These are phyloP conservation scores for Diaporthe capsici DNA, from an alignment of 2,329 filamentous ascomycete genomes.

Conservation along the genomic window DNA sequence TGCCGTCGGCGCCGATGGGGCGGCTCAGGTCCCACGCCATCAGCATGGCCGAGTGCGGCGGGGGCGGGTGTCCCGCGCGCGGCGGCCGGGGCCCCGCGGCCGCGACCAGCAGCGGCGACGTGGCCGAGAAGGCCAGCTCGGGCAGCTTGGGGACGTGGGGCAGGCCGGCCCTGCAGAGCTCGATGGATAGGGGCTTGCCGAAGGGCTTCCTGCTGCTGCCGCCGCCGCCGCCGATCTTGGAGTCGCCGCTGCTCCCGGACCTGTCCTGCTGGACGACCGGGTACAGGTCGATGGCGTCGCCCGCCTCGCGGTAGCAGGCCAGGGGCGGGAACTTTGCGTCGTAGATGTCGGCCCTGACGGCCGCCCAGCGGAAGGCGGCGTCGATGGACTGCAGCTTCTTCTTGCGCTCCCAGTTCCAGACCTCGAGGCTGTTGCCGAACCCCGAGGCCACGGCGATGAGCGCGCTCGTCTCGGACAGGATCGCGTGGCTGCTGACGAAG, in stretches of 20 bases:
- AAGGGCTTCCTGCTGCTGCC: slow-evolving; percentile 50
- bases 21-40: slow-evolving; percentile 54
- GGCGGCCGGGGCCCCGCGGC: slow-evolving; percentile 57
- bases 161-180: slow-evolving; percentile 52
- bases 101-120: slow-evolving; percentile 54
- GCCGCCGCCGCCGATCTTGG: background rate
- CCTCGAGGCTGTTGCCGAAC: slow-evolving; percentile 56
- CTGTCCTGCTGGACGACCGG: slow-evolving; percentile 45
- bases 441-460: slow-evolving; percentile 55
- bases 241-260: background rate
- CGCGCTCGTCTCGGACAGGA: slow-evolving; percentile 55
- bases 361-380: slow-evolving; percentile 56
- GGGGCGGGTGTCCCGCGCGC: slow-evolving; percentile 54
- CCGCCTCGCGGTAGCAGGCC: slow-evolving; percentile 53
- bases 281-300: slow-evolving; percentile 52
- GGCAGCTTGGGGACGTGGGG: slow-evolving; percentile 56
- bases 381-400: slow-evolving; percentile 56
- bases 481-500: slow-evolving; percentile 58
- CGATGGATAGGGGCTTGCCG: slow-evolving; percentile 51
- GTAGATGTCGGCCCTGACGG: slow-evolving; percentile 52
- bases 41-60: slow-evolving; percentile 55
- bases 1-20: slow-evolving; percentile 42
- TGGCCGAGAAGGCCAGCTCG: slow-evolving; percentile 56
- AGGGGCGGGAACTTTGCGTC: slow-evolving; percentile 52
- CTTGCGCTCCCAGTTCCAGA: slow-evolving; percentile 56